These are phyloP conservation scores for Pyrenophora teres DNA, from an alignment of 2,329 filamentous ascomycete genomes.

Conservation along the genomic window DNA sequence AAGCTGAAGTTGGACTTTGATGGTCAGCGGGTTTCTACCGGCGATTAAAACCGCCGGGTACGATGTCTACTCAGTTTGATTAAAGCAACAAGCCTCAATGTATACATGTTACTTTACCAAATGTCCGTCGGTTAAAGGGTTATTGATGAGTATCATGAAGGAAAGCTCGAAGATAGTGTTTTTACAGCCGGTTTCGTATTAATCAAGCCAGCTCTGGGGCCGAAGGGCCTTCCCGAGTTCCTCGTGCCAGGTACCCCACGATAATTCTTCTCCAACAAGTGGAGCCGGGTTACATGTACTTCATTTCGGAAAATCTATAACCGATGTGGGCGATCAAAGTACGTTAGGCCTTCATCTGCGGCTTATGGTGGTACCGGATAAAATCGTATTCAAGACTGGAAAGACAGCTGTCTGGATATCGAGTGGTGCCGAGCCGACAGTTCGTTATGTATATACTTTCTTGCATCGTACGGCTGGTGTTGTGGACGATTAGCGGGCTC, in stretches of 20 bases:
- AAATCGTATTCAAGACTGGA: constrained; percentile 6
- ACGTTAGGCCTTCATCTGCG: constrained; percentile 1
- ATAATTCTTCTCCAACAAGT: background rate
- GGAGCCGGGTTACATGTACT: constrained; percentile 9
- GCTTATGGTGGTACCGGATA: constrained; percentile 7
- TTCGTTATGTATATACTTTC: background rate
- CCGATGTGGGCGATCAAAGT: constrained; percentile 4
- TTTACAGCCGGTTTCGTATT: background rate
- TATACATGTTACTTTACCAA: too few relatives aligned
- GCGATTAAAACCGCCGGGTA: too few relatives aligned
- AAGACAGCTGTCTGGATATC: background rate
- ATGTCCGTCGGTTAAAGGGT: too few relatives aligned
- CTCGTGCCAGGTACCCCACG: constrained; percentile 1
- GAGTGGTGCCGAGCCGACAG: constrained; percentile 6
- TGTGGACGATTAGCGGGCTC: too few relatives aligned
- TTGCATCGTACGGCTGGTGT: background rate
- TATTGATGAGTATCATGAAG: background rate
- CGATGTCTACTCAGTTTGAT: too few relatives aligned
- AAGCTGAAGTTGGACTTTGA: too few relatives aligned
- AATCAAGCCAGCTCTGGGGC: background rate
- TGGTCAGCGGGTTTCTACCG: too few relatives aligned
- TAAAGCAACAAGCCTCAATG: too few relatives aligned
- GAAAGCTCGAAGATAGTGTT: background rate
- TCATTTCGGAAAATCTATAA: constrained; percentile 11
- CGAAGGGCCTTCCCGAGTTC: background rate